Evolutionary conservation across 768 basidiomycete species (phyloP), one percentile per base, ranked within the genome.

Genomic region (Kwoniella pini): DNA sequence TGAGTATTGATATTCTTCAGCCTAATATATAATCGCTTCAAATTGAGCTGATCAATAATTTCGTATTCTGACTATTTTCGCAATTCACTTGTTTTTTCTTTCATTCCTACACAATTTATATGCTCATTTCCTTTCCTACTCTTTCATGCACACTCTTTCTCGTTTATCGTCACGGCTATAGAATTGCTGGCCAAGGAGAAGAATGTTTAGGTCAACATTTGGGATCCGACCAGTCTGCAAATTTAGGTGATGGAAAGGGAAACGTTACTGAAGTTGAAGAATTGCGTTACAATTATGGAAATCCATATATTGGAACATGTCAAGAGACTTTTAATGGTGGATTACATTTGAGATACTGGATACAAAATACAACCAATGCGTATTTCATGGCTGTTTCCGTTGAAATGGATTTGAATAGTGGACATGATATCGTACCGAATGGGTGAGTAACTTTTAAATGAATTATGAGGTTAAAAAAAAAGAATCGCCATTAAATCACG

Each of bases 341-440:
- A 5, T 84, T 89, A 71, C 92, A 96, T 73, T 85, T 92, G 73
- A 84, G 92, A 39, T 94, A 92, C 76, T 94, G 91, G 91, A 77
- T 82, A 4, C 92, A 94, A 79, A 83, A 89, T 60, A 91, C 53
- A 15, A 76, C 74, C 4, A 69, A 71, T 28, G 76, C 76, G 24
- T 70, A 67, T 44, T 77, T 77, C 53, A 61, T 77, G 62, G 76
- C 73, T 36, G 64, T 65, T 2, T 70, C 68, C 4, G 55, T 71
- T 7, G 77, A 78, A 52, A 67, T 63, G 65, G 57, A 65, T 22
- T 48, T 67, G 19, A 33, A 58, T 85, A 86, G 80, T 21, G 69
- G 80, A 22, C 90, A 92, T 76, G 85, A 89, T 68, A 89, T 93
- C 72, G 72, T 89, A 19, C 79, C 80, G 6, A 83, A 92, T 60